Conservation (phyloP, 805 yeast species). For the Suhomyces sp. region DNA sequence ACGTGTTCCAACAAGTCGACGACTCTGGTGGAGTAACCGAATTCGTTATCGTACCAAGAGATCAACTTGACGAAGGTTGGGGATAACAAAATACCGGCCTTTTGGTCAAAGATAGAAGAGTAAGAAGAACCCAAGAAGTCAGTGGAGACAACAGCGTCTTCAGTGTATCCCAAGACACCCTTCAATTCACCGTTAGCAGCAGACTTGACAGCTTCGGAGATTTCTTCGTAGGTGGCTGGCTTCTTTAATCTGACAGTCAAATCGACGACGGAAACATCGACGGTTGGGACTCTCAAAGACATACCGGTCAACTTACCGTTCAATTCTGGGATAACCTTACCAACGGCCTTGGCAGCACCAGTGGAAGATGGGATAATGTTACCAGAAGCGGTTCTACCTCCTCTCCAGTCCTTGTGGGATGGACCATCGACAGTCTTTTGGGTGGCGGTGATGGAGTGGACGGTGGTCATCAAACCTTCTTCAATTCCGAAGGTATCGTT, state of each 20-base stretch:
- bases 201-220: constrained; percentile 29
- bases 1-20: constrained; percentile 36
- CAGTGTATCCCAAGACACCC: constrained; percentile 37
- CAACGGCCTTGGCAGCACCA: constrained; percentile 40
- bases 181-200: constrained; percentile 34
- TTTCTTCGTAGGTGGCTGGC: constrained; percentile 34
- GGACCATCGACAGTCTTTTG: constrained; percentile 40
- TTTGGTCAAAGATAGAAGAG: constrained; percentile 33
- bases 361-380: constrained; percentile 38
- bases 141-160: constrained; percentile 35
- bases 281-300: constrained; percentile 38
- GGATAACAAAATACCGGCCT: constrained; percentile 37
- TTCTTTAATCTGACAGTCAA: constrained; percentile 33
- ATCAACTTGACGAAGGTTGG: constrained; percentile 37
- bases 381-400: constrained; percentile 38
- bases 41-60: constrained; percentile 39
- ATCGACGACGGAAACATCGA: constrained; percentile 37
- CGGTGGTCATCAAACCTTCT: constrained; percentile 39
- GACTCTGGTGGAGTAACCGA: constrained; percentile 38
- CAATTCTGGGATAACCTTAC: constrained; percentile 37
- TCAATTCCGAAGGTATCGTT: constrained; percentile 35
- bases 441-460: constrained; percentile 38
- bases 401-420: constrained; percentile 41
- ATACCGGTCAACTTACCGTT: constrained; percentile 39
- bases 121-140: constrained; percentile 31